phyloP scores from a whole-genome alignment of 2,329 filamentous ascomycete genomes.

The Pseudocercospora ulei region DNA sequence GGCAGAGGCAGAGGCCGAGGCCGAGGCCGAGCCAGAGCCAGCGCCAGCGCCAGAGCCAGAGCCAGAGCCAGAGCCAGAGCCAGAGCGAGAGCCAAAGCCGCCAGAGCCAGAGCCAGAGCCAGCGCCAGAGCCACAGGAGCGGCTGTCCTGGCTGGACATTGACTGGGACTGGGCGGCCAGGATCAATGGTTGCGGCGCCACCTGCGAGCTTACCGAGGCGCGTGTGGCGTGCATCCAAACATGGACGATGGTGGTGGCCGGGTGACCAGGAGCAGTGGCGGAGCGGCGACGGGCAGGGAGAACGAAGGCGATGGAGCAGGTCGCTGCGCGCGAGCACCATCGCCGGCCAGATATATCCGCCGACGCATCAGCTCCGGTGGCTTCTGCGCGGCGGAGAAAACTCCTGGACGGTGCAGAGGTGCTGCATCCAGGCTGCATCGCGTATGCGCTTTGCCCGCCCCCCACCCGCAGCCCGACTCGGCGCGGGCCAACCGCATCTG shows the following conservation, averaged over 20 bases:
- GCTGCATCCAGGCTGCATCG: conserved; percentile 3
- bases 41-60: no score
- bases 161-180: conserved; percentile 15
- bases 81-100: no score
- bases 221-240: conserved; percentile 15
- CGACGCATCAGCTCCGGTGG: not conserved
- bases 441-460: conserved; percentile 4
- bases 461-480: not conserved
- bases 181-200: conserved; percentile 23
- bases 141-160: conserved; percentile 20
- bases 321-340: conserved; percentile 1
- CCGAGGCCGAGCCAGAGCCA: no score
- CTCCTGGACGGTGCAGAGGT: conserved; percentile 7
- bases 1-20: no score
- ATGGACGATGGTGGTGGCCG: conserved; percentile 6
- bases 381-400: not conserved
- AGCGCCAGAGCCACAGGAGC: conserved; percentile 10
- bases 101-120: no score
- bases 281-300: conserved; percentile 1
- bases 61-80: no score
- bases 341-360: conserved; percentile 7
- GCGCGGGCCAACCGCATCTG: conserved; percentile 1
- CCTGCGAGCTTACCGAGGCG: conserved; percentile 22
- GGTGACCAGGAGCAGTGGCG: conserved; percentile 1
- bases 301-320: conserved; percentile 1